Percentiles rank a stretch among this genome's conserved stretches.
phyloP scores from a whole-genome alignment of 208 protist genomes.

The Acanthamoeba divionensis region DNA sequence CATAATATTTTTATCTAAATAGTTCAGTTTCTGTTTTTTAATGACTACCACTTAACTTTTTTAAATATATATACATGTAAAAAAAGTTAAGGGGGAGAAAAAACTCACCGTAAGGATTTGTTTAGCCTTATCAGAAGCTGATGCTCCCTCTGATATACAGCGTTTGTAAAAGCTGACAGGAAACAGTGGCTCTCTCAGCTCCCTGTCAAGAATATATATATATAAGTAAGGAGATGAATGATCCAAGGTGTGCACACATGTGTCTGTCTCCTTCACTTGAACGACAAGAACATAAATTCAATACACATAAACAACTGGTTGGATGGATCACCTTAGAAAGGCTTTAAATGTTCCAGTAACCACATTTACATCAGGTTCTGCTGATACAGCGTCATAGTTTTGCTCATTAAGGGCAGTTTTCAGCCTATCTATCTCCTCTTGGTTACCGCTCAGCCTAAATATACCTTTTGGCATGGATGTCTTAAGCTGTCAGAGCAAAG shows the following conservation, averaged over 20 bases:
- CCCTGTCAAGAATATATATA: too few relatives aligned
- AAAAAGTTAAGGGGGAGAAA: too few relatives aligned
- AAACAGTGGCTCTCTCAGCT: slow-evolving; percentile 1
- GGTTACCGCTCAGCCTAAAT: slow-evolving; percentile 13
- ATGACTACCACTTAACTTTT: too few relatives aligned
- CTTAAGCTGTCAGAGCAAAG: not conserved
- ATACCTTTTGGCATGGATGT: not conserved
- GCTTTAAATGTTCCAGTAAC: not conserved
- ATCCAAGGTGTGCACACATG: too few relatives aligned
- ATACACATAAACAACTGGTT: too few relatives aligned
- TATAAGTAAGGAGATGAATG: too few relatives aligned
- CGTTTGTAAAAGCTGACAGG: not conserved
- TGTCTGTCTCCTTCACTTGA: too few relatives aligned
- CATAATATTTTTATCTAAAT: too few relatives aligned
- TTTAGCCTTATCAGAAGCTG: slow-evolving; percentile 1
- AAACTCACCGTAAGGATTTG: not conserved
- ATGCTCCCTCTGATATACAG: not conserved
- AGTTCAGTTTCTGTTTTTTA: too few relatives aligned
- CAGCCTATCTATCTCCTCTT: slow-evolving; percentile 17
- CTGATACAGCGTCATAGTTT: slow-evolving; percentile 3
- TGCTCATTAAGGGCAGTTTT: slow-evolving; percentile 15
- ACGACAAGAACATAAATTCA: too few relatives aligned
- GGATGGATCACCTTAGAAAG: too few relatives aligned
- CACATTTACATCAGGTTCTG: not conserved
- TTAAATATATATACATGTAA: too few relatives aligned